These are phyloP conservation scores for Pholiota adiposa DNA, from an alignment of 1,284 basidiomycete species.

Conservation along the genomic window DNA sequence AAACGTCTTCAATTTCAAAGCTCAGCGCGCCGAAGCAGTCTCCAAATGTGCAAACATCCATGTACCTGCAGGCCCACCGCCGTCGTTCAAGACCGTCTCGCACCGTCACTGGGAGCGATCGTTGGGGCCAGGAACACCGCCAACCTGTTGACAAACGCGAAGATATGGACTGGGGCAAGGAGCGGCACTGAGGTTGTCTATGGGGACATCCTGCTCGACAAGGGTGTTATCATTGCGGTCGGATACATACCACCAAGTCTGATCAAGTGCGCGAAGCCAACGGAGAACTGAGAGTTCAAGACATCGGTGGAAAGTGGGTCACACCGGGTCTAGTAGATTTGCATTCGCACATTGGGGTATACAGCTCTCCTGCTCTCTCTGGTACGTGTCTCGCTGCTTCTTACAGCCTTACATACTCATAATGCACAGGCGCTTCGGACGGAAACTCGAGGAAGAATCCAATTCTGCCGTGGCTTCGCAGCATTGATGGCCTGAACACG, in stretches of 20 bases:
- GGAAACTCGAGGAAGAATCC: slow-evolving; percentile 46
- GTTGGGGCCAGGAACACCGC: slow-evolving; percentile 61
- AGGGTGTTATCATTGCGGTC: slow-evolving; percentile 54
- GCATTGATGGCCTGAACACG: slow-evolving; percentile 41
- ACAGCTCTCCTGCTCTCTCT: slow-evolving; percentile 46
- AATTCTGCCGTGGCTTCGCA: slow-evolving; percentile 45
- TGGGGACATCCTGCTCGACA: slow-evolving; percentile 59
- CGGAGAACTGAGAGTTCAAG: slow-evolving; percentile 37
- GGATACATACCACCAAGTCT: slow-evolving; percentile 40
- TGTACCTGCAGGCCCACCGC: slow-evolving; percentile 30
- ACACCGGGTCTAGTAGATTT: slow-evolving; percentile 64
- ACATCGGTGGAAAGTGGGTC: slow-evolving; percentile 52
- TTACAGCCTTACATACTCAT: slow-evolving; percentile 31
- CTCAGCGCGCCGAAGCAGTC: slow-evolving; percentile 9
- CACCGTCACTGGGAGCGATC: slow-evolving; percentile 51
- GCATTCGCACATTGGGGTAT: slow-evolving; percentile 72
- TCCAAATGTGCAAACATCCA: slow-evolving; percentile 23
- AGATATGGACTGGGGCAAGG: slow-evolving; percentile 79
- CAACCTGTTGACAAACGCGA: slow-evolving; percentile 73
- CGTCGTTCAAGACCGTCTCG: background rate
- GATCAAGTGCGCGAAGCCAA: slow-evolving; percentile 4
- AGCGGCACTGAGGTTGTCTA: slow-evolving; percentile 63
- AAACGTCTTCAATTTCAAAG: background rate
- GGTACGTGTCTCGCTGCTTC: slow-evolving; percentile 35
- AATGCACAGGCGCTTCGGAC: slow-evolving; percentile 29